Conservation (phyloP, 257 asterid species). For the Mitragyna speciosa region DNA sequence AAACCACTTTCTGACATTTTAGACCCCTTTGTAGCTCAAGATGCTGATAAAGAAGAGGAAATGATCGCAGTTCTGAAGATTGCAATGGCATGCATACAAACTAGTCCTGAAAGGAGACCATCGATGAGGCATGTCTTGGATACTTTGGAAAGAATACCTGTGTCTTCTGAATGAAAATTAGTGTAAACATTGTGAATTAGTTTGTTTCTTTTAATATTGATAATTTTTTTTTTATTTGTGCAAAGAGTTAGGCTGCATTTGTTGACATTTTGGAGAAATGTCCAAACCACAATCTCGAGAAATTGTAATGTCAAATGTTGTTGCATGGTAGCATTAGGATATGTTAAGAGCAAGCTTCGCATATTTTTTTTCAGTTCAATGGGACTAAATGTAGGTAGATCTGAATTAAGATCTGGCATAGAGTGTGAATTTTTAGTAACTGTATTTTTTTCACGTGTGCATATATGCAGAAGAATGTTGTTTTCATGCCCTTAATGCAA, state of each 20-base stretch:
- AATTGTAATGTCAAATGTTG: not conserved
- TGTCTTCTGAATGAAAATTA: slow-evolving; percentile 27
- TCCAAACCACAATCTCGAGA: not conserved
- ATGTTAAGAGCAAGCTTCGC: slow-evolving; percentile 6
- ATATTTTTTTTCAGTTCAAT: slow-evolving; percentile 16
- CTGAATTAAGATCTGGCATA: slow-evolving; percentile 27
- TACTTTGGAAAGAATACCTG: slow-evolving; percentile 56
- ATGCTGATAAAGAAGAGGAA: slow-evolving; percentile 79
- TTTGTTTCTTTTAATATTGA: slow-evolving; percentile 1
- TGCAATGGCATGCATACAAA: slow-evolving; percentile 79
- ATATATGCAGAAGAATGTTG: slow-evolving; percentile 23
- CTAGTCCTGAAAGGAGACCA: slow-evolving; percentile 76
- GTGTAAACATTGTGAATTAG: slow-evolving; percentile 7
- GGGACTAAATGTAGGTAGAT: slow-evolving; percentile 25
- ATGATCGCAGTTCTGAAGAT: slow-evolving; percentile 72
- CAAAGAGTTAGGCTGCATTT: not conserved
- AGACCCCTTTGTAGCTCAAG: slow-evolving; percentile 59
- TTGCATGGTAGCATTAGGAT: not conserved
- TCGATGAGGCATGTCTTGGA: slow-evolving; percentile 74
- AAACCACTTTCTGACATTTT: slow-evolving; percentile 73
- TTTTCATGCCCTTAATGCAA: slow-evolving; percentile 37
- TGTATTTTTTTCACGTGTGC: slow-evolving; percentile 28
- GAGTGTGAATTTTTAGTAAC: not conserved
- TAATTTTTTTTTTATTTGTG: not conserved
- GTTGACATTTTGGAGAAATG: not conserved